Evolutionary conservation across 176 grass and related monocot genomes (phyloP), one percentile per base, ranked within the genome.

Genomic region (Paspalum notatum): DNA sequence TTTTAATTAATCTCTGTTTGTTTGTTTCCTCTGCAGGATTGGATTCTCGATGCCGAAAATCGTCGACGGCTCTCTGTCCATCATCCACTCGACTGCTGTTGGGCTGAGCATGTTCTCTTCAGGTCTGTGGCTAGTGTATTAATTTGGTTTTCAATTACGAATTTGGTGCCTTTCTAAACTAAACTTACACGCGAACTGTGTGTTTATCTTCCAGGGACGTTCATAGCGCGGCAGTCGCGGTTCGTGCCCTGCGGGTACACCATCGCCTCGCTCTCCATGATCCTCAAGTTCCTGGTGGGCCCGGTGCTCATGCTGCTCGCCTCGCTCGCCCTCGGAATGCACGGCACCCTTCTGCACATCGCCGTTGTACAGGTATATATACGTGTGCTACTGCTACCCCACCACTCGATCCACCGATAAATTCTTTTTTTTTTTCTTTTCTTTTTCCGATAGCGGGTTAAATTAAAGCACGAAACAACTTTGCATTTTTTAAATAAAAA

Each of bases 51-150:
- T 98, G 91, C 95, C 92, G 14, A 85, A 72, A 48, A 94, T 98
- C 10, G 57, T 94, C 9, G 62, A 85, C 56, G 69, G 92, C 68
- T 94, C 90, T 0, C 83, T 94, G 49, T 84, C 73, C 48, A 89
- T 82, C n/a, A 80, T 98, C 18, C 79, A 89, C 64, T 86, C 59
- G 1, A 90, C 95, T 0, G 89, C 95, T 2, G 74, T 98, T 45
- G 95, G 95, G 12, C 83, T 98, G 22, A 92, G 92, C 90, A 98
- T 94, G 95, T 98, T 98, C 80, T 76, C 84, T 27, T 87, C 91
- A 56, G 94, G 94, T 32, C 32, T 32, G 32, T 32, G 32, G 32
- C 32, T 32, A 32, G 2, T 2, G 32, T 32, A 32, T 32, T 32
- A 32, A 32, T 32, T 32, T 32, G 32, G 32, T 32, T 32, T 32